Conservation (phyloP, 179 eudicot genomes). For the Corrigiola litoralis region DNA sequence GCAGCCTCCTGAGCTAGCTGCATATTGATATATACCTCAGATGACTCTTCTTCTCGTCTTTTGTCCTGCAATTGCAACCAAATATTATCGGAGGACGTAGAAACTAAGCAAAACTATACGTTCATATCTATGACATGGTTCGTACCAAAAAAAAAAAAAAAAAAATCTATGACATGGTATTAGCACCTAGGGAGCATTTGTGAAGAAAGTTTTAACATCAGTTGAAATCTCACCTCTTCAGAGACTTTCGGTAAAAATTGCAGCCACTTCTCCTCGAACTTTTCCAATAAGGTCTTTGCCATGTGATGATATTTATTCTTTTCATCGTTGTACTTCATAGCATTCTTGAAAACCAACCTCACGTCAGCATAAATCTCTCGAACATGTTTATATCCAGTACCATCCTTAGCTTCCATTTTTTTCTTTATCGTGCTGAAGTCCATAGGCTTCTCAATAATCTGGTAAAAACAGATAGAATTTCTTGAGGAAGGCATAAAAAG, state of each 20-base stretch:
- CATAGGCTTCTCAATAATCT: slow-evolving; percentile 90
- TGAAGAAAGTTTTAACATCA: background rate
- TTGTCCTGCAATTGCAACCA: slow-evolving; percentile 50
- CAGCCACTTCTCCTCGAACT: slow-evolving; percentile 86
- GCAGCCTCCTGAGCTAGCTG: slow-evolving; percentile 72
- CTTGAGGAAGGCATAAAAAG: background rate
- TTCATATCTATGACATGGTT: too few relatives aligned
- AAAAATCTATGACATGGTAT: background rate
- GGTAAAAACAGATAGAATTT: slow-evolving; percentile 13
- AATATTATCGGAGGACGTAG: background rate
- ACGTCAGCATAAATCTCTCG: slow-evolving; percentile 78
- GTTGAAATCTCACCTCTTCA: slow-evolving; percentile 61
- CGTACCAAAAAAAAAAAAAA: background rate
- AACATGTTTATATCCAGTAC: slow-evolving; percentile 68
- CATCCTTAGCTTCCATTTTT: slow-evolving; percentile 84
- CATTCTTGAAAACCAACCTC: slow-evolving; percentile 68
- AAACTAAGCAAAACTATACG: too few relatives aligned
- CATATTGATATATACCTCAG: slow-evolving; percentile 43
- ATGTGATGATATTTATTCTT: slow-evolving; percentile 58
- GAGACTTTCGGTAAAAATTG: slow-evolving; percentile 70
- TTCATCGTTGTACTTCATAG: slow-evolving; percentile 89
- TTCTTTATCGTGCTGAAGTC: slow-evolving; percentile 82
- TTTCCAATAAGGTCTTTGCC: slow-evolving; percentile 67
- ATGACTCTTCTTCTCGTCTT: slow-evolving; percentile 63
- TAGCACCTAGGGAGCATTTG: background rate